These are phyloP conservation scores for Moricandia moricandioides DNA, from an alignment of 345 rosid genomes.

Conservation along the genomic window DNA sequence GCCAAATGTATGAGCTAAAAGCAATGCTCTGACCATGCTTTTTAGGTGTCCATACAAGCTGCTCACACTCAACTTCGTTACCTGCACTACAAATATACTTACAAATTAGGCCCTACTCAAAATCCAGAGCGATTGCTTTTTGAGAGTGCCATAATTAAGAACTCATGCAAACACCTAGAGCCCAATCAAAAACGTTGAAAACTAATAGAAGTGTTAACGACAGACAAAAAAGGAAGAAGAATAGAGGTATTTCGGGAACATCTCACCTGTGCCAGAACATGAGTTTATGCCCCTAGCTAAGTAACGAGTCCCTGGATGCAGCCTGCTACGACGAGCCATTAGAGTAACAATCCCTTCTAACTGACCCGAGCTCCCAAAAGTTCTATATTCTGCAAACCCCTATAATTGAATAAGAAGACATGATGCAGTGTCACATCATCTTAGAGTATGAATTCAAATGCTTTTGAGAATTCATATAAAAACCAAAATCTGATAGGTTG, in stretches of 20 bases:
- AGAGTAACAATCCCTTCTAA: conserved; percentile 88
- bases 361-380: conserved; percentile 90
- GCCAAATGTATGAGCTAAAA: conserved; percentile 85
- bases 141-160: background rate
- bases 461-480: background rate
- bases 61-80: conserved; percentile 98
- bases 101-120: conserved; percentile 34
- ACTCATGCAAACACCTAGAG: background rate
- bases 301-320: conserved; percentile 99
- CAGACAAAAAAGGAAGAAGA: too few species aligned
- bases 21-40: conserved; percentile 69
- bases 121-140: conserved; percentile 27
- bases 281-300: conserved; percentile 96
- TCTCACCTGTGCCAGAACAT: conserved; percentile 90
- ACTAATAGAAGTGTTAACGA: background rate
- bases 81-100: conserved; percentile 56
- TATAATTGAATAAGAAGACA: conserved; percentile 49
- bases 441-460: background rate
- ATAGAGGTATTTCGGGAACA: background rate
- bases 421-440: background rate
- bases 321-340: conserved; percentile 90
- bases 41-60: conserved; percentile 91
- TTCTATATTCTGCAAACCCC: conserved; percentile 98
- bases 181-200: conserved; percentile 7
- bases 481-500: background rate